Conservation (phyloP, 768 basidiomycete species). For the Leccinum longicurvipes region DNA sequence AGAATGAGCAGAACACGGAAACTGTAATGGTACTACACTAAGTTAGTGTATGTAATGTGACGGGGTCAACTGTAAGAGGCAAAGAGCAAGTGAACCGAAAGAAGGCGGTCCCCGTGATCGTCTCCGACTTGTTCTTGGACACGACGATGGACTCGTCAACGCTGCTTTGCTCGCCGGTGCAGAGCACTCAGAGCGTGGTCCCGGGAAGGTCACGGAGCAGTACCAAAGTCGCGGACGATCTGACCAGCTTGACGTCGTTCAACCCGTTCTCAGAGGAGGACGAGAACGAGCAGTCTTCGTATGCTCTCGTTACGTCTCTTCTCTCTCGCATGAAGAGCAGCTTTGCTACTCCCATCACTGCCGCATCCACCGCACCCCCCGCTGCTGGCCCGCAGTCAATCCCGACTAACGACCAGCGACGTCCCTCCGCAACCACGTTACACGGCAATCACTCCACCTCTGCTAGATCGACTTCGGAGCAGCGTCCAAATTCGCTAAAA, state of each 20-base stretch:
- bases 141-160: conserved; percentile 34
- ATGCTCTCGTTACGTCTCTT: conserved; percentile 77
- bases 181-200: conserved; percentile 34
- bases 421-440: conserved; percentile 49
- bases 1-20: conserved; percentile 22
- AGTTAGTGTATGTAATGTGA: not conserved
- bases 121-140: not conserved
- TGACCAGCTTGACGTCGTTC: conserved; percentile 76
- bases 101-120: conserved; percentile 1
- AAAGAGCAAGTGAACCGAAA: no score
- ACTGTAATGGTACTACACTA: conserved; percentile 12
- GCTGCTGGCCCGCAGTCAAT: conserved; percentile 30
- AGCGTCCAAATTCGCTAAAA: conserved; percentile 58
- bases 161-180: conserved; percentile 27
- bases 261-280: conserved; percentile 94
- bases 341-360: conserved; percentile 62
- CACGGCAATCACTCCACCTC: conserved; percentile 49
- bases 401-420: conserved; percentile 47
- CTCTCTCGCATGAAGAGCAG: conserved; percentile 81
- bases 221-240: conserved; percentile 56
- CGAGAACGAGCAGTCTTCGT: conserved; percentile 84
- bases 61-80: conserved; percentile 19
- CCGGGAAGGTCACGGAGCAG: conserved; percentile 63
- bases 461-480: conserved; percentile 44
- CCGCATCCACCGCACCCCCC: conserved; percentile 40